Evolutionary conservation across 31 red algal species (phyloP), one percentile per base, ranked within the genome.

Genomic region (Asparagopsis taxiformis): DNA sequence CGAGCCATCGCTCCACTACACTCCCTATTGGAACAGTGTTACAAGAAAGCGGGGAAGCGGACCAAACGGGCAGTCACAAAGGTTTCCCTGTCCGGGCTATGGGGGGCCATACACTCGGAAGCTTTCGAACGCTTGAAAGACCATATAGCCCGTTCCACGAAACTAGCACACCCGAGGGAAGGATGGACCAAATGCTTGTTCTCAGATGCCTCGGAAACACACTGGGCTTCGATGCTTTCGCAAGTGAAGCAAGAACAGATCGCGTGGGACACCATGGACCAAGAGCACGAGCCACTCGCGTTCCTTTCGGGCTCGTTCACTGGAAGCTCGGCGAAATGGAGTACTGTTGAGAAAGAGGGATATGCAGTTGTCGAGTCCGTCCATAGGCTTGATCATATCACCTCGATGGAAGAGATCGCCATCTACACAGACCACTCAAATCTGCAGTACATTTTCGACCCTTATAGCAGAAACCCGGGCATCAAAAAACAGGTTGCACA

Each of bases 1-100:
- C 59, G 59, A 54, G 11, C n/a, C 8, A 26, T 78, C 39, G 59
- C 3, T 2, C 59, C 74, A 8, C 74, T 78, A n/a, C 74, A 78
- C 21, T 11, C n/a, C 1, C 2, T 74, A 29, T 15, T 74, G 3
- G 69, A 74, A 29, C 24, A 55, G 1, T 74, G 37, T 26, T 74
- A 57, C 34, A 16, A 52, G 5, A 62, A 35, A 2, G 74, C 59
- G 13, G 59, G 74, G 29, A 78, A 65, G 26, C 57, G 74, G 29
- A 78, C 74, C 9, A 78, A 62, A 26, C 19, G 8, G 9, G 10
- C 10, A 9, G 22, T 28, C 10, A 10, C 8, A 15, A 60, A 19
- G 21, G 22, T 28, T 19, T 21, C 8, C 56, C 56, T 28, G 11
- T 50, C 44, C 44, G 44, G 44, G 17, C 24, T 10, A 13, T 50